Evolutionary conservation across 148 eudicot genomes (phyloP).

Genomic region (Chenopodium berlandieri): DNA sequence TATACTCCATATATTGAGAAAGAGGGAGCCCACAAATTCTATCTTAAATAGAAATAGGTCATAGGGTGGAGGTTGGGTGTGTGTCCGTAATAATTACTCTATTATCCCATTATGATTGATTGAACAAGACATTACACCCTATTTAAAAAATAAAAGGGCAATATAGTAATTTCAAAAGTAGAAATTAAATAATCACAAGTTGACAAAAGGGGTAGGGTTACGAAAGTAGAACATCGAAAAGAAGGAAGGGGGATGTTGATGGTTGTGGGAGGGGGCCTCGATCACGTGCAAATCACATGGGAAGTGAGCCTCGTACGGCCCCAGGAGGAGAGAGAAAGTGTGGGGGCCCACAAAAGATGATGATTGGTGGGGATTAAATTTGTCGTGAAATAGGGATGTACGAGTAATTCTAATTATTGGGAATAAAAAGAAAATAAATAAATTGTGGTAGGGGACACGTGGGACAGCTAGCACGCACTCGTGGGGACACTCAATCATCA

Average conservation of each 20-base stretch:
- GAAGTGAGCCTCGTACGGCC: slow-evolving; percentile 22
- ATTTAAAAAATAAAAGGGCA: background rate
- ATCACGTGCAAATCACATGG: too few relatives aligned
- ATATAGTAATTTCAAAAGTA: background rate
- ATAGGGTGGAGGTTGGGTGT: slow-evolving; percentile 2
- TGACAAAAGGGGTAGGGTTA: slow-evolving; percentile 13
- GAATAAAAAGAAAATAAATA: background rate
- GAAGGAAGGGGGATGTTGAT: slow-evolving; percentile 6
- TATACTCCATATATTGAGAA: background rate
- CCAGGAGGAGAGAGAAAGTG: slow-evolving; percentile 18
- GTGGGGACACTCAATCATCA: slow-evolving; percentile 38
- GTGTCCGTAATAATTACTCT: slow-evolving; percentile 21
- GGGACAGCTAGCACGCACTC: slow-evolving; percentile 37
- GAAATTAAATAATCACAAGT: background rate
- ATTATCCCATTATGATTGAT: slow-evolving; percentile 31
- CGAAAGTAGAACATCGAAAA: slow-evolving; percentile 6
- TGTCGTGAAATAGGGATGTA: slow-evolving; percentile 4
- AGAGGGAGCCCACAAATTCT: background rate
- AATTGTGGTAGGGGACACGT: slow-evolving; percentile 23
- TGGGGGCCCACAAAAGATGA: slow-evolving; percentile 15
- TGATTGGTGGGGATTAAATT: slow-evolving; percentile 21
- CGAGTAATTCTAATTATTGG: slow-evolving; percentile 1
- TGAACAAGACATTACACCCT: slow-evolving; percentile 15
- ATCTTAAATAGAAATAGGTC: background rate
- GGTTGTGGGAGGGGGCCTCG: too few relatives aligned